These are phyloP conservation scores for Coniferiporia weirii DNA, from an alignment of 1,284 basidiomycete genomes.

Conservation along the genomic window DNA sequence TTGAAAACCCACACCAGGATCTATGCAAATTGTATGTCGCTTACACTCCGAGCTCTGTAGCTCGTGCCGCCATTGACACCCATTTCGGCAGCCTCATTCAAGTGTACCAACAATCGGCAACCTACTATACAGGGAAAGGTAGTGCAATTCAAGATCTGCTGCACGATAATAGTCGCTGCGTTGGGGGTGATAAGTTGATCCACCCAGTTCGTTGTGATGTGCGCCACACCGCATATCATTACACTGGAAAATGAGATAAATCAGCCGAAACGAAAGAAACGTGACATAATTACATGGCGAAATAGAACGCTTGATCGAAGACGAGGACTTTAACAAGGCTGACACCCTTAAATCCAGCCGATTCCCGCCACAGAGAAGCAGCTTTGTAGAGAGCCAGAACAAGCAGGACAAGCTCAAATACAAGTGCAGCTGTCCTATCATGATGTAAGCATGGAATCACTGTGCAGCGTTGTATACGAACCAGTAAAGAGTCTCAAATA, in stretches of 20 bases:
- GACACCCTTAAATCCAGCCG: neutral
- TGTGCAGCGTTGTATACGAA: neutral
- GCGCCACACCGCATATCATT: too few species aligned
- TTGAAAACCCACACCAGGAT: too few species aligned
- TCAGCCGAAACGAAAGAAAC: too few species aligned
- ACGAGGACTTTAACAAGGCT: neutral
- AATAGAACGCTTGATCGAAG: neutral
- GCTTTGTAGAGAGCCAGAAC: constrained; percentile 1
- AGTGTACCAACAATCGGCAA: neutral
- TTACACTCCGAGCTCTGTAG: neutral
- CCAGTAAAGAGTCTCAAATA: neutral
- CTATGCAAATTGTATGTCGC: neutral
- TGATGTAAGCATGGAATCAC: neutral
- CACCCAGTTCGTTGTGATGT: neutral
- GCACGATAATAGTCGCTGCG: neutral
- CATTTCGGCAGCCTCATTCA: neutral
- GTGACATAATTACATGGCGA: neutral
- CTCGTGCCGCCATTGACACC: neutral
- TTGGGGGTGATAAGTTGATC: neutral
- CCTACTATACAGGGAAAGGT: neutral
- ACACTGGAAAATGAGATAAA: too few species aligned
- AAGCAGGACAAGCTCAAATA: constrained; percentile 1
- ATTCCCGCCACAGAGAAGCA: neutral
- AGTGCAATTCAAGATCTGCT: neutral
- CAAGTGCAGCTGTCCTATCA: constrained; percentile 2